Conservation (phyloP, 306 rosid species). For the Leucaena leucocephala region DNA sequence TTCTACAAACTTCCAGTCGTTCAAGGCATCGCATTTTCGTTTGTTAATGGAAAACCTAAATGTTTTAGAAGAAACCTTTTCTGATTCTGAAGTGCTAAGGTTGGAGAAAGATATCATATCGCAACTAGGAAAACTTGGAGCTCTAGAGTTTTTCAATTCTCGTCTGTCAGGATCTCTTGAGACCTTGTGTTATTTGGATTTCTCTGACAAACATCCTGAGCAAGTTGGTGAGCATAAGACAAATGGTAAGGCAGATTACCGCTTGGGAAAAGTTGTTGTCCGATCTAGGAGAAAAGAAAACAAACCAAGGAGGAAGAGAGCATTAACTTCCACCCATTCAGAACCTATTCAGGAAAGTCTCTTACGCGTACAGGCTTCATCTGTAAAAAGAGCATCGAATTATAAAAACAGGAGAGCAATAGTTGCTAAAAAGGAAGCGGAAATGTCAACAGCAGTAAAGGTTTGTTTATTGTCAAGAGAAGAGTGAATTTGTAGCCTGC, state of each 20-base stretch:
- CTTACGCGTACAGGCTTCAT: constrained; percentile 34
- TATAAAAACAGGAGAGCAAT: constrained; percentile 50
- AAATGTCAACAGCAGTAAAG: constrained; percentile 77
- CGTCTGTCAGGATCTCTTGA: constrained; percentile 59
- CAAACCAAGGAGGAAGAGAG: constrained; percentile 53
- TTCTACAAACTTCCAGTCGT: constrained; percentile 33
- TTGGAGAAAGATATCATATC: constrained; percentile 64
- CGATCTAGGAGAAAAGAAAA: constrained; percentile 60
- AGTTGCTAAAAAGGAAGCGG: constrained; percentile 69
- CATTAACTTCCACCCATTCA: constrained; percentile 18
- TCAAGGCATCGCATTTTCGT: constrained; percentile 53
- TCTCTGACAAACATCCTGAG: constrained; percentile 30
- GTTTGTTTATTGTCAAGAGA: constrained; percentile 47
- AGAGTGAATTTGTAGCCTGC: constrained; percentile 2
- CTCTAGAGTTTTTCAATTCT: constrained; percentile 58
- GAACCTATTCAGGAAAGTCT: constrained; percentile 38
- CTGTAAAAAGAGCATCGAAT: constrained; percentile 48
- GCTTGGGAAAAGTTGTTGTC: constrained; percentile 43
- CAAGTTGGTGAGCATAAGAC: constrained; percentile 40
- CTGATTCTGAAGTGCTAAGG: constrained; percentile 58
- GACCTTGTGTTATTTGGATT: constrained; percentile 42
- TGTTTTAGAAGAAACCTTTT: constrained; percentile 73
- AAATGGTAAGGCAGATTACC: constrained; percentile 32
- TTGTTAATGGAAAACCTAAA: constrained; percentile 75
- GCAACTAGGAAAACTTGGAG: constrained; percentile 82